phyloP scores from a whole-genome alignment of 192 early-diverging fungal species.

The Pilaira anomala region DNA sequence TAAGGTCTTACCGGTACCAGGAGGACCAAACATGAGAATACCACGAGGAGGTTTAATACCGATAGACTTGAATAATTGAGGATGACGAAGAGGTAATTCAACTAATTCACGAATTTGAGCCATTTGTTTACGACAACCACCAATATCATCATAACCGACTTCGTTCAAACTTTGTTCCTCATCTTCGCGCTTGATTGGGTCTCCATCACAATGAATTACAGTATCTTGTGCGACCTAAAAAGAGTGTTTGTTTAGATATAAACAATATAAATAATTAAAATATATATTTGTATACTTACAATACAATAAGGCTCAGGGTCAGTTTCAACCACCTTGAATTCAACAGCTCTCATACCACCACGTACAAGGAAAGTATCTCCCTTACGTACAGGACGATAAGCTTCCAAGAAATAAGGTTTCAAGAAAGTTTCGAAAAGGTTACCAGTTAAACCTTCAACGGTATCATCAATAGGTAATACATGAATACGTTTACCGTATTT shows the following conservation, averaged over 20 bases:
- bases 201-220: constrained; percentile 97
- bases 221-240: constrained; percentile 92
- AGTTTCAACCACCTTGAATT: constrained; percentile 97
- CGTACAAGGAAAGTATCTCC: constrained; percentile 93
- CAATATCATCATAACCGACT: constrained; percentile 98
- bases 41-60: constrained; percentile 99
- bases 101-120: constrained; percentile 99
- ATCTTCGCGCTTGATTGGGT: constrained; percentile 98
- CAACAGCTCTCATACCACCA: constrained; percentile 95
- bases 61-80: constrained; percentile 98
- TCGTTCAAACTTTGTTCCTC: constrained; percentile 91
- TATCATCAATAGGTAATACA: constrained; percentile 96
- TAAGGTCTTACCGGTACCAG: constrained; percentile 98
- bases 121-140: constrained; percentile 97
- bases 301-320: constrained; percentile 97
- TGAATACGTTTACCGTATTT: constrained; percentile 97
- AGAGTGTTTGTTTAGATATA: neutral
- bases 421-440: constrained; percentile 97
- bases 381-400: constrained; percentile 94
- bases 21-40: constrained; percentile 97
- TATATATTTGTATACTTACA: constrained; percentile 49
- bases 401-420: constrained; percentile 98
- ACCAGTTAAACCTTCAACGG: constrained; percentile 95
- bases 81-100: constrained; percentile 97
- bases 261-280: too few relatives aligned